Evolutionary conservation across 2,329 filamentous ascomycete genomes (phyloP), one percentile per base, ranked within the genome.

Genomic region (Xylariales sp.): DNA sequence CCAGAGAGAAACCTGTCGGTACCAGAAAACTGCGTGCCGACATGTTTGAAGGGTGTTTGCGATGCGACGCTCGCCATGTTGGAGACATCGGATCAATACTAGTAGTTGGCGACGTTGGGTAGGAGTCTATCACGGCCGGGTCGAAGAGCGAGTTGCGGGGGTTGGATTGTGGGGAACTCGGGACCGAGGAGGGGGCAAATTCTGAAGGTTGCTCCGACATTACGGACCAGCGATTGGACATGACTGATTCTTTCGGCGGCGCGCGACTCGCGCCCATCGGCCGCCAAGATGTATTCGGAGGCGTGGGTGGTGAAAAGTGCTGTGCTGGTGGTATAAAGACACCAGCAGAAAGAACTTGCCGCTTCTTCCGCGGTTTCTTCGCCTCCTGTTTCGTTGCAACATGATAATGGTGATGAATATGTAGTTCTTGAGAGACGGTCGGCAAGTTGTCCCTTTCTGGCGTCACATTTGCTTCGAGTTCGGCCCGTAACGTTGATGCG

Each of bases 341-440:
- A 21, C 75, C 73, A 1, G 80, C 69, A 10, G 74, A 76, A 8
- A 87, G 66, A 16, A 78, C 73, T 22, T 79, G 76, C 2, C 86
- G 80, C 67, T 83, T 85, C 66, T 88, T 94, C 65, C 81, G 87
- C 7, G 77, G 69, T 45, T 81, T 81, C 50, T 77, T 76, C 12
- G 61, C 56, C 44, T 86, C 81, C 15, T 75, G 70, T 58, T 80
- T 82, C 40, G 74, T 66, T 1, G 80, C 68, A 9, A 83, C 77
- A 51, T 96, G 89, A 57, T 95, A 95, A 59, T 97, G 91, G 55
- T 97, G 90, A 56, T 97, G 91, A 33, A 97, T 86, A 54, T 96
- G 91, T 11, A 96, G 68, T 54, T 93, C 87, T 54, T 87, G 84
- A 0, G 84, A 83, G 3, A 76, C 50, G 14, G 62, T 65, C 22